Percentiles rank a stretch among this genome's conserved stretches.
phyloP scores from a whole-genome alignment of 192 early-diverging fungal species.

The Coemansia javaensis region DNA sequence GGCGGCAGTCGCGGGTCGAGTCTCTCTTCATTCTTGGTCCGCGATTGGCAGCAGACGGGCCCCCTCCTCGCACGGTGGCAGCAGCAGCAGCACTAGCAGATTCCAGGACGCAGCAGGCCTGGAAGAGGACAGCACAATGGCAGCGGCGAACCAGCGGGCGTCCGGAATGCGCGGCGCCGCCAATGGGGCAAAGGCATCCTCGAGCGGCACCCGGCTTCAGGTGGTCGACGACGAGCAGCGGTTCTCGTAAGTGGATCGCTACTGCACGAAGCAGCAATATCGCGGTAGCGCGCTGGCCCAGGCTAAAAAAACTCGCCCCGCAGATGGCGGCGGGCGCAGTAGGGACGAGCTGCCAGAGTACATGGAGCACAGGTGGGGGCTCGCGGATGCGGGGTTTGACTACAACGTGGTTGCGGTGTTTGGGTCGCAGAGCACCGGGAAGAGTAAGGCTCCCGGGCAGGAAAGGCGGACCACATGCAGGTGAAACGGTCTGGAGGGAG shows the following conservation, averaged over 20 bases:
- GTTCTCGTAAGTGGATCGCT: conserved; percentile 38
- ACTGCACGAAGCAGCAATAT: too few species aligned
- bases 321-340: conserved; percentile 2
- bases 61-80: too few species aligned
- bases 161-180: conserved; percentile 5
- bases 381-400: conserved; percentile 83
- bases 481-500: too few species aligned
- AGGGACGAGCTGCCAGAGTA: conserved; percentile 68
- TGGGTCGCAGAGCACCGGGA: conserved; percentile 98
- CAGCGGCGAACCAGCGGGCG: conserved; percentile 20
- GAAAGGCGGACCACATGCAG: not conserved
- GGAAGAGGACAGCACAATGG: too few species aligned
- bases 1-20: too few species aligned
- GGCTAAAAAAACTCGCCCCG: too few species aligned
- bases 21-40: too few species aligned
- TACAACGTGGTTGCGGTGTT: conserved; percentile 97
- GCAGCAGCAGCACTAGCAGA: too few species aligned
- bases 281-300: too few species aligned
- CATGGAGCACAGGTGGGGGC: conserved; percentile 76
- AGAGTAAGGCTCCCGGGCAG: conserved; percentile 74
- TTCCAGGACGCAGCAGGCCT: too few species aligned
- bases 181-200: not conserved
- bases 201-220: conserved; percentile 24
- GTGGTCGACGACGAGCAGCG: conserved; percentile 44
- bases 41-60: too few species aligned